phyloP scores from a whole-genome alignment of 768 basidiomycete genomes.

The Filobasidium floriforme region DNA sequence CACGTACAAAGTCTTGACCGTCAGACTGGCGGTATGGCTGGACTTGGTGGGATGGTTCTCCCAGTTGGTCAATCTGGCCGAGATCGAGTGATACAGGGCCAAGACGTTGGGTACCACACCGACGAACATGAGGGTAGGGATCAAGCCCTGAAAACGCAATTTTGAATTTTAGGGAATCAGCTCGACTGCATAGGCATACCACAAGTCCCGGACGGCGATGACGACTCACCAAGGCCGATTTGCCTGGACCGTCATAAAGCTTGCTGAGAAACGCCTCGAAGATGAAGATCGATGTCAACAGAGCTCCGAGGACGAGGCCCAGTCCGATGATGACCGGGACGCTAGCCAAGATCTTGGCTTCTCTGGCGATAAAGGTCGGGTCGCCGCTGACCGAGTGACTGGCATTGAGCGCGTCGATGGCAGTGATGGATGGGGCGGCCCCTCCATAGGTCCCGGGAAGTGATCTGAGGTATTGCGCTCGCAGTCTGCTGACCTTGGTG shows the following conservation, averaged over 20 bases:
- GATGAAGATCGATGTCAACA: conserved; percentile 64
- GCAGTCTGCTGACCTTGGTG: conserved; percentile 33
- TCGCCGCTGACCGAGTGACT: conserved; percentile 27
- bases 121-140: conserved; percentile 75
- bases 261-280: conserved; percentile 84
- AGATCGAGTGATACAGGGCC: conserved; percentile 61
- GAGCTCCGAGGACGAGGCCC: conserved; percentile 58
- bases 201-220: too few species aligned
- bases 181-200: too few species aligned
- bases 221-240: conserved; percentile 65
- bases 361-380: conserved; percentile 28
- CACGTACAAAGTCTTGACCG: conserved; percentile 69
- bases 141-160: conserved; percentile 55
- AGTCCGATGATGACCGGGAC: conserved; percentile 55
- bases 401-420: conserved; percentile 23
- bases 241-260: conserved; percentile 79
- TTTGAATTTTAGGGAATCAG: too few species aligned
- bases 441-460: conserved; percentile 22
- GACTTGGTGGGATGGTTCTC: conserved; percentile 84
- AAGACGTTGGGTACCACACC: conserved; percentile 73
- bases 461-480: conserved; percentile 39
- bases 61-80: conserved; percentile 67
- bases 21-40: conserved; percentile 67
- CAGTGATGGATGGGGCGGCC: neutral
- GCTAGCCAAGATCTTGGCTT: conserved; percentile 36